Conservation (phyloP, 805 yeast genomes). For the Yamadazyma insecticola region DNA sequence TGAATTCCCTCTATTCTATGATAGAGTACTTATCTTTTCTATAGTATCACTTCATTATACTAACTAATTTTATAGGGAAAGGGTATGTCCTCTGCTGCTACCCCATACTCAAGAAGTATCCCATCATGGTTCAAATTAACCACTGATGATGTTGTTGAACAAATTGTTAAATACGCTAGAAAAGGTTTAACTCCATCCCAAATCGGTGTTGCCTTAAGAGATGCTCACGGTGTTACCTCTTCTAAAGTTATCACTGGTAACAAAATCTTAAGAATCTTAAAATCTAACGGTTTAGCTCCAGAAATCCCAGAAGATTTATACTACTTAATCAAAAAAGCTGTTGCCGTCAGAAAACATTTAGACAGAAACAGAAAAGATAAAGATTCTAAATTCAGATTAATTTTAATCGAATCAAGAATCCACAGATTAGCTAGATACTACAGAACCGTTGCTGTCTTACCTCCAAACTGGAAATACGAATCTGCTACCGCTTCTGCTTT, state of each 20-base stretch:
- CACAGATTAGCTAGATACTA: conserved; percentile 99
- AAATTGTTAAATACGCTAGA: conserved; percentile 98
- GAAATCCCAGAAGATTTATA: conserved; percentile 99
- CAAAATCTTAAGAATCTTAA: conserved; percentile 98
- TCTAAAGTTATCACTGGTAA: conserved; percentile 96
- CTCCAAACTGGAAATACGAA: conserved; percentile 99
- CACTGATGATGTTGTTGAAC: conserved; percentile 94
- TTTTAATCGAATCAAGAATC: conserved; percentile 99
- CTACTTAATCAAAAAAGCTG: conserved; percentile 99
- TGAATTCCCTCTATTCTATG: too few relatives aligned
- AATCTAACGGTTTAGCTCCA: conserved; percentile 99
- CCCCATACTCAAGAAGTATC: conserved; percentile 98
- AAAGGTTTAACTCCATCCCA: conserved; percentile 99
- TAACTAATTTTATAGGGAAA: conserved; percentile 63
- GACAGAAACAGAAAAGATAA: conserved; percentile 99
- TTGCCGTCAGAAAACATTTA: conserved; percentile 98
- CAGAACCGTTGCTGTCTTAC: conserved; percentile 98
- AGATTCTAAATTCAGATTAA: conserved; percentile 99
- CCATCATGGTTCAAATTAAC: conserved; percentile 99
- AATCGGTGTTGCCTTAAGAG: conserved; percentile 99
- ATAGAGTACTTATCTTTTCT: too few relatives aligned
- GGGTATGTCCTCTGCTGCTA: conserved; percentile 98
- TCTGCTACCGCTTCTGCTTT: conserved; percentile 99
- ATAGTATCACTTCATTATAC: conserved; percentile 6
- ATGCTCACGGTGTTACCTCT: conserved; percentile 99